Evolutionary conservation across 371 early-diverging fungal genomes (phyloP), one percentile per base, ranked within the genome.

Genomic region (Mucor mucedo): DNA sequence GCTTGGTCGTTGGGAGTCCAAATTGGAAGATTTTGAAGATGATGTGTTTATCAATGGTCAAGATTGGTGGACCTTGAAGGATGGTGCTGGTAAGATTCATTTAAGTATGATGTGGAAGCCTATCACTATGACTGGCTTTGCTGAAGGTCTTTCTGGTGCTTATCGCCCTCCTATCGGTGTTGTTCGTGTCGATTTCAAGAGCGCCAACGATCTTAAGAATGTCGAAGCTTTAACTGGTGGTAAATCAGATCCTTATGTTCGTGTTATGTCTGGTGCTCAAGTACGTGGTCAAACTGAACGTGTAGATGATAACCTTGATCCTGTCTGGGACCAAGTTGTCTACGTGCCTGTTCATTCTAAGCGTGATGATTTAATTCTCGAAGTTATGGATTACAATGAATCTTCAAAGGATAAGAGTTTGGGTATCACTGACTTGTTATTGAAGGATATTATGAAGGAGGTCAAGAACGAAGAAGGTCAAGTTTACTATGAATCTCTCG

Each of bases 211-310:
- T 21, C 75, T 95, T 57, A 88, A 89, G 75, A 93, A 93, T 55
- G 87, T 89, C 7, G 93, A 87, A 60, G 82, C 77, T 6, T 65
- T 85, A 60, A 75, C 75, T 11, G 85, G 85, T 13, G 91, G 94
- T 60, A 90, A 88, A 68, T 90, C 92, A 3, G 95, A 97, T 69
- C 97, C 97, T 16, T 95, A 93, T 68, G 86, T 91, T 14, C 77
- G 82, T 61, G 77, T 92, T 38, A 82, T 88, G 63, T 77, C 87
- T 27, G 89, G 84, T 38, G 84, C 82, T 72, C 88, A 79, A 70
- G 57, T 66, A 21, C 81, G 84, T 38, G 87, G 81, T 38, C 82
- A 83, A 41, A 92, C 94, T 11, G 86, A 89, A 41, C 81, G 85
- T 52, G 85, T 92, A 41, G 72, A 82, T 30, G 85, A 86, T 63